Base-by-base conservation (phyloP, 495 filamentous ascomycete genomes). In the Aspergillus funiculosus region DNA sequence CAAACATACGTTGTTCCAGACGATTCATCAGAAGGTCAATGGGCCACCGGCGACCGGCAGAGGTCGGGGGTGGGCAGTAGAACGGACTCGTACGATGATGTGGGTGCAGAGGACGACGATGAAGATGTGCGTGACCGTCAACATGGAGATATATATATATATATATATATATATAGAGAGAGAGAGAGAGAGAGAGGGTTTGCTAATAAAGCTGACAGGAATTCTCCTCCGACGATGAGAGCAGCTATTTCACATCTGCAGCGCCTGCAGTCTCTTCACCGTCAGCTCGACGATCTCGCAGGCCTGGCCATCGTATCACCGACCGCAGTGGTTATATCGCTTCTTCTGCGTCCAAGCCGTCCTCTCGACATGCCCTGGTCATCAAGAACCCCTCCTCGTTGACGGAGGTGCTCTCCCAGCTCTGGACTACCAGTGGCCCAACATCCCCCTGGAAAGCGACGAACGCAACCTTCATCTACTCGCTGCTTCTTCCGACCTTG, bases 371-470 rank as follows among this genome's bases (percentile, higher is more conserved):
- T 64, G 77, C 82, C 18, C 75, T 95, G 22, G 63, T 64, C 9
- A 71, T 94, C 25, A 79, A 80, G 35, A 80, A 78, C 39, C 74
- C 85, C 5, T 78, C 83, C 57, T 87, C 87, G 2, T 68, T 95
- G 43, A 74, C 85, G 44, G 85, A 89, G 40, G 86, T 87, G 3
- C 76, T 96, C 44, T 81, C 79, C 5, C 81, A 89, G 60, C 68
- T 95, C 8, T 97, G 90, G 89, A 68, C 76, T n/a, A 88, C 83
- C 51, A 92, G 94, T 60, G 86, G 87, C 6, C 83, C 83, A 6
- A 89, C 85, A 74, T 94, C 92, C 5, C 81, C 95, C 0, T 98
- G 90, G 89, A 96, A 96, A 68, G 88, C 83, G 19, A 82, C 87
- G 24, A 95, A 94, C 57, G 74, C 84, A n/a, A 90, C 87, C 0